phyloP scores from a whole-genome alignment of 2,329 filamentous ascomycete genomes.

The Fusarium sp. region DNA sequence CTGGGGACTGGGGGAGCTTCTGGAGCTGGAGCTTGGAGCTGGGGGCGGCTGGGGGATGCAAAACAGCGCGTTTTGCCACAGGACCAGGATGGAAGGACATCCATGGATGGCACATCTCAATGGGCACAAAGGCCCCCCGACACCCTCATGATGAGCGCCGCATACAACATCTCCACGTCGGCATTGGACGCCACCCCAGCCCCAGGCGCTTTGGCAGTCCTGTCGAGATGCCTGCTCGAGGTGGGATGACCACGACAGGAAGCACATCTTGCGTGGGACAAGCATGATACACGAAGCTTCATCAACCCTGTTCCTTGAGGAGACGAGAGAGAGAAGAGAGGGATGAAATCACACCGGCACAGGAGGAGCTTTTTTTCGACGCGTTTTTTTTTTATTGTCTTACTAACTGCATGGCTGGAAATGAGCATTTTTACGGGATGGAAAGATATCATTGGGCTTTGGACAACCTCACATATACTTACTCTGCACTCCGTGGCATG shows the following conservation, averaged over 20 bases:
- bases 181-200: slow-evolving; percentile 39
- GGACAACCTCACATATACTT: slow-evolving; percentile 17
- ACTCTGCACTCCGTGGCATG: slow-evolving; percentile 29
- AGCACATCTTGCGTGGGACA: slow-evolving; percentile 2
- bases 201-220: slow-evolving; percentile 16
- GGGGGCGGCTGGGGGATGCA: slow-evolving; percentile 16
- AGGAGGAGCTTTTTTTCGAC: slow-evolving; percentile 26
- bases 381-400: slow-evolving; percentile 18
- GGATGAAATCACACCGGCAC: slow-evolving; percentile 22
- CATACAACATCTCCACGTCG: slow-evolving; percentile 7
- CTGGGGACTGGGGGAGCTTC: slow-evolving; percentile 4
- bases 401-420: slow-evolving; percentile 36
- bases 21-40: slow-evolving; percentile 5
- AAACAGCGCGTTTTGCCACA: slow-evolving; percentile 23
- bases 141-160: slow-evolving; percentile 17
- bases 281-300: slow-evolving; percentile 7
- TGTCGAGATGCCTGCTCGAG: slow-evolving; percentile 13
- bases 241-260: slow-evolving; percentile 28
- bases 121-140: slow-evolving; percentile 5
- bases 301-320: neutral
- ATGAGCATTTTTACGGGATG: slow-evolving; percentile 35
- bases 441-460: slow-evolving; percentile 34
- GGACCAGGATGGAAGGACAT: neutral
- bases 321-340: slow-evolving; percentile 8
- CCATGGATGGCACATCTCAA: slow-evolving; percentile 11